These are phyloP conservation scores for Diaporthe aspalathi DNA, from an alignment of 2,329 filamentous ascomycete genomes.

Conservation along the genomic window DNA sequence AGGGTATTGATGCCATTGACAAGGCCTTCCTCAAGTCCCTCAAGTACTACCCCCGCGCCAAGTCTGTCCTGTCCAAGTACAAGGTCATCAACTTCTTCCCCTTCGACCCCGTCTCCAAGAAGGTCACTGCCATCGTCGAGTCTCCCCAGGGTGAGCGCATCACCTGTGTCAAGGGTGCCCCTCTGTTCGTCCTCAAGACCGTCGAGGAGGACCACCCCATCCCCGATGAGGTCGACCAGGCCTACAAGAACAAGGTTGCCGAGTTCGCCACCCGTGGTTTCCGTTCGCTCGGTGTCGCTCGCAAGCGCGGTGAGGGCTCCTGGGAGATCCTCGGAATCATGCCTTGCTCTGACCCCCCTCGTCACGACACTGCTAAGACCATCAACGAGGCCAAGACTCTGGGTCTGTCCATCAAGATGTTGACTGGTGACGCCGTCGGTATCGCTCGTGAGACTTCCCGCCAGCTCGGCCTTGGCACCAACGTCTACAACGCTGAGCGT, in stretches of 20 bases:
- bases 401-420: constrained; percentile 93
- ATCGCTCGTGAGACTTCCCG: constrained; percentile 93
- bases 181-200: constrained; percentile 86
- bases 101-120: constrained; percentile 94
- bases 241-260: constrained; percentile 92
- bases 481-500: constrained; percentile 93
- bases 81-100: constrained; percentile 86
- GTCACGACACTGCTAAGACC: constrained; percentile 90
- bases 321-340: constrained; percentile 97
- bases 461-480: constrained; percentile 90
- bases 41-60: constrained; percentile 84
- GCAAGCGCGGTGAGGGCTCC: constrained; percentile 81
- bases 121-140: constrained; percentile 86
- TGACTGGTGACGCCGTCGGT: constrained; percentile 93
- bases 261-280: constrained; percentile 95
- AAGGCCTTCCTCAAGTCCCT: constrained; percentile 93
- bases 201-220: constrained; percentile 88
- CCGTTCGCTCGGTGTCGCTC: constrained; percentile 91
- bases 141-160: constrained; percentile 86
- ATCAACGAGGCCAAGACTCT: constrained; percentile 90
- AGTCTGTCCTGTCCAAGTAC: constrained; percentile 84
- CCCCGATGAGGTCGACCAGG: constrained; percentile 79
- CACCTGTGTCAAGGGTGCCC: constrained; percentile 90
- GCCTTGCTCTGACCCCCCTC: constrained; percentile 92
- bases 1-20: constrained; percentile 94